Percentiles rank a stretch among this genome's conserved stretches.
phyloP scores from a whole-genome alignment of 176 grass and related monocot species.

The Avena atlantica region DNA sequence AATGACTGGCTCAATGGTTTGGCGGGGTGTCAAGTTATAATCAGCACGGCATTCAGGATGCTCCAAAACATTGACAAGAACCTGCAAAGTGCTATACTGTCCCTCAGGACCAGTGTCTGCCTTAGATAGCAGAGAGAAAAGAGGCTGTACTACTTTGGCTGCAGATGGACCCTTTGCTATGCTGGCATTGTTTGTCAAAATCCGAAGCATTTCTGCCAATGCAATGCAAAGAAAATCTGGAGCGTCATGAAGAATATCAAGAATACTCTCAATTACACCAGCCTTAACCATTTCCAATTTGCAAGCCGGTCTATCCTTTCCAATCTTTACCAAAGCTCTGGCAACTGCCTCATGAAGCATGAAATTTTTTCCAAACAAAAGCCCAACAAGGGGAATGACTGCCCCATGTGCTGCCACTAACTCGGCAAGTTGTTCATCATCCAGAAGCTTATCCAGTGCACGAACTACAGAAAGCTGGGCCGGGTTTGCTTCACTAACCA shows the following conservation, averaged over 20 bases:
- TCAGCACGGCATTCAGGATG: slow-evolving; percentile 90
- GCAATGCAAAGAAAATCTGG: slow-evolving; percentile 96
- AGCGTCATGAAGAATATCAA: slow-evolving; percentile 92
- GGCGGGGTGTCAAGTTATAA: slow-evolving; percentile 83
- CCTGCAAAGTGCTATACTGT: slow-evolving; percentile 96
- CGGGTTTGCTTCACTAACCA: slow-evolving; percentile 79
- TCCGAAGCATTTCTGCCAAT: slow-evolving; percentile 91
- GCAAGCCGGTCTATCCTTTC: slow-evolving; percentile 90
- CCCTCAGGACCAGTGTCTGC: slow-evolving; percentile 85
- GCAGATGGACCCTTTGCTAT: slow-evolving; percentile 97
- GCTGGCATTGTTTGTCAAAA: slow-evolving; percentile 98
- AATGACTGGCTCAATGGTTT: slow-evolving; percentile 91
- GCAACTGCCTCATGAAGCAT: slow-evolving; percentile 88
- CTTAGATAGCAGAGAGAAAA: slow-evolving; percentile 90
- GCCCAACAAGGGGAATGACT: slow-evolving; percentile 84
- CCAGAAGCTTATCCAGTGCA: slow-evolving; percentile 94
- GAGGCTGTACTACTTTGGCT: slow-evolving; percentile 91
- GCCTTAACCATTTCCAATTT: slow-evolving; percentile 99
- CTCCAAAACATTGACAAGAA: slow-evolving; percentile 99
- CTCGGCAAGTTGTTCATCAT: slow-evolving; percentile 96
- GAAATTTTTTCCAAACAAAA: slow-evolving; percentile 94
- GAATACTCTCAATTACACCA: slow-evolving; percentile 94
- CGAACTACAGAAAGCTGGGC: slow-evolving; percentile 94
- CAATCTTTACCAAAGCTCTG: slow-evolving; percentile 93
- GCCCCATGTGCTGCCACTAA: slow-evolving; percentile 90